Evolutionary conservation across 768 basidiomycete genomes (phyloP), one percentile per base, ranked within the genome.

Genomic region (Leccinum broughii): DNA sequence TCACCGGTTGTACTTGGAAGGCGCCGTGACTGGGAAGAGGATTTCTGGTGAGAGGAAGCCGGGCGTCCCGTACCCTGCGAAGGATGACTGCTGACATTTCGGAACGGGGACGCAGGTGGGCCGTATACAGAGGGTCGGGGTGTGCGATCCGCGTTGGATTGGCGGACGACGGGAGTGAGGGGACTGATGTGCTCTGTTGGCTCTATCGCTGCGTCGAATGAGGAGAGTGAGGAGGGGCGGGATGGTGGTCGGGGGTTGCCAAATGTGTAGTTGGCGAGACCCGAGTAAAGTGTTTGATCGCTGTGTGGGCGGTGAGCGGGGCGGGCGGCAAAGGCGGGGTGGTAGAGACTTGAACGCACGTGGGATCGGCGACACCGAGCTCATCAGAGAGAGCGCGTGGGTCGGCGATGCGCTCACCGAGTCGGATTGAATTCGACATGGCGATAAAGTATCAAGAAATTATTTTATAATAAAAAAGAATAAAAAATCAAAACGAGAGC

Each of bases 91-190:
- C 62, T 66, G 66, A 60, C 68, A 63, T 49, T 39, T 51, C 50
- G 56, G 6, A 59, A 56, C 5, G 56, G 39, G 6, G 58, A 50
- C 49, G 52, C 49, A 17, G 59, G 20, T 5, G 70, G 49, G 34
- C 62, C 60, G 22, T 75, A 76, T 35, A 81, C 66, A 26, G 81
- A 81, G 10, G 76, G 77, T 44, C 81, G 79, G 5, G 81, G 81
- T 0, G 81, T 81, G 39, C 73, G 76, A 64, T 82, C 79, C 20
- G 72, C 51, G 39, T 74, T 76, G 46, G 59, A n/a, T 11, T 67
- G 59, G 24, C 59, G 65, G 4, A 63, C 46, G 22, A 70, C 55
- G 24, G 71, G 64, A 3, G 75, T 70, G 59, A 82, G 76, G 0
- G 78, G 80, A 51, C 77, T 79, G 65, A 78, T 71, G 44, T 63